Percentiles rank a stretch among this genome's conserved stretches.
Conservation (phyloP, 2,329 filamentous ascomycete species). For the Akanthomyces muscarius region DNA sequence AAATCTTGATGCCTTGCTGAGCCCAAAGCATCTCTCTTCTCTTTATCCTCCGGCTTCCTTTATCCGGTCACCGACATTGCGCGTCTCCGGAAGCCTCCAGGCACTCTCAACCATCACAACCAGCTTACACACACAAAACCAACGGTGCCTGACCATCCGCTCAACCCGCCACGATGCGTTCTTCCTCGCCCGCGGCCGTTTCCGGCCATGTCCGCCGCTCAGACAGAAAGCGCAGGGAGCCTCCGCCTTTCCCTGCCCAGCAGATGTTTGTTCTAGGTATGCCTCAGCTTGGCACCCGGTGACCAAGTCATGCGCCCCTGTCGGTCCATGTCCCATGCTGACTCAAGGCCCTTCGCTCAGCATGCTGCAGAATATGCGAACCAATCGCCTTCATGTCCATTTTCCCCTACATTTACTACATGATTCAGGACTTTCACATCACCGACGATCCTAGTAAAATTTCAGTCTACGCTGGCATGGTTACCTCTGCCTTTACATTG, state of each 20-base stretch:
- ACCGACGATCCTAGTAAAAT: slow-evolving; percentile 75
- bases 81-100: not conserved
- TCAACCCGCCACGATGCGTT: slow-evolving; percentile 28
- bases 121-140: slow-evolving; percentile 13
- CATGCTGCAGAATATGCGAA: slow-evolving; percentile 92
- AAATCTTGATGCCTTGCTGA: slow-evolving; percentile 2
- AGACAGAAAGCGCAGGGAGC: slow-evolving; percentile 21
- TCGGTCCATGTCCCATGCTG: slow-evolving; percentile 4
- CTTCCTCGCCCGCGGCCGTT: slow-evolving; percentile 23
- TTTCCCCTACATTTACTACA: slow-evolving; percentile 97
- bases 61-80: not conserved
- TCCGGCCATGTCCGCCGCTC: slow-evolving; percentile 22
- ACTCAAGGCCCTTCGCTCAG: slow-evolving; percentile 41
- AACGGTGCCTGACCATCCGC: slow-evolving; percentile 3
- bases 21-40: not conserved
- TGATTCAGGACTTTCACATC: slow-evolving; percentile 89
- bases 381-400: slow-evolving; percentile 99
- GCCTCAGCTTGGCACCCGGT: slow-evolving; percentile 19
- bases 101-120: not conserved
- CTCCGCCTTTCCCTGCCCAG: slow-evolving; percentile 35
- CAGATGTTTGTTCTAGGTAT: slow-evolving; percentile 53
- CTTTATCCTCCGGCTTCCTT: not conserved
- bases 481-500: slow-evolving; percentile 93
- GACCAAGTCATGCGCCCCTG: not conserved
- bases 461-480: slow-evolving; percentile 89